Percentiles rank a stretch among this genome's conserved stretches.
Evolutionary conservation across 768 basidiomycete genomes (phyloP).

Genomic region (Boletus sp.): DNA sequence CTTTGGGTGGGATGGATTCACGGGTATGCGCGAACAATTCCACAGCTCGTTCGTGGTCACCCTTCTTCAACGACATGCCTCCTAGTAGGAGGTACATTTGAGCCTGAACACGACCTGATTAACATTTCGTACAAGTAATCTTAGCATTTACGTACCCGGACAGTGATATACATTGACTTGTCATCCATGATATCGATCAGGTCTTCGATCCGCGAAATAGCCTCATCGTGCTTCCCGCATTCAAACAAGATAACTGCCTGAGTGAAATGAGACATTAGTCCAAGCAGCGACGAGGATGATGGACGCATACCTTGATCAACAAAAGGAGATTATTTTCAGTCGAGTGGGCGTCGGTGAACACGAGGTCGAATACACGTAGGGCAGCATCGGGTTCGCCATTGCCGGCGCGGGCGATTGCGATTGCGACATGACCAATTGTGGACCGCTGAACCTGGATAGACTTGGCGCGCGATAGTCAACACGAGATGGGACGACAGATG

Average conservation of each 20-base stretch:
- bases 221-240: slow-evolving; percentile 5
- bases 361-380: slow-evolving; percentile 9
- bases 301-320: slow-evolving; percentile 5
- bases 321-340: slow-evolving; percentile 10
- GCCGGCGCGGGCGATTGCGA: not conserved
- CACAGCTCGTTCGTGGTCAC: not conserved
- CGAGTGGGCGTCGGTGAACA: not conserved
- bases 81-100: slow-evolving; percentile 2
- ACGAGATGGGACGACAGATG: too few relatives aligned
- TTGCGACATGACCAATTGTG: slow-evolving; percentile 9
- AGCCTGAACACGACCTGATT: not conserved
- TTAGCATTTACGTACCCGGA: not conserved
- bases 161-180: not conserved
- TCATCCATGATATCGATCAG: not conserved
- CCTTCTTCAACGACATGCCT: not conserved
- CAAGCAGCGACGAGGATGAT: accelerated
- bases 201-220: slow-evolving; percentile 5
- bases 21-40: not conserved
- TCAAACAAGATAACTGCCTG: slow-evolving; percentile 8
- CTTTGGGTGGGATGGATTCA: not conserved
- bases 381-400: slow-evolving; percentile 3
- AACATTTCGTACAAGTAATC: not conserved
- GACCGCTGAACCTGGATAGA: slow-evolving; percentile 11
- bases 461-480: not conserved
- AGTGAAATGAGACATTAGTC: not conserved